Evolutionary conservation across 495 filamentous ascomycete species (phyloP), one percentile per base, ranked within the genome.

Genomic region (Rostrohypoxylon terebratum): DNA sequence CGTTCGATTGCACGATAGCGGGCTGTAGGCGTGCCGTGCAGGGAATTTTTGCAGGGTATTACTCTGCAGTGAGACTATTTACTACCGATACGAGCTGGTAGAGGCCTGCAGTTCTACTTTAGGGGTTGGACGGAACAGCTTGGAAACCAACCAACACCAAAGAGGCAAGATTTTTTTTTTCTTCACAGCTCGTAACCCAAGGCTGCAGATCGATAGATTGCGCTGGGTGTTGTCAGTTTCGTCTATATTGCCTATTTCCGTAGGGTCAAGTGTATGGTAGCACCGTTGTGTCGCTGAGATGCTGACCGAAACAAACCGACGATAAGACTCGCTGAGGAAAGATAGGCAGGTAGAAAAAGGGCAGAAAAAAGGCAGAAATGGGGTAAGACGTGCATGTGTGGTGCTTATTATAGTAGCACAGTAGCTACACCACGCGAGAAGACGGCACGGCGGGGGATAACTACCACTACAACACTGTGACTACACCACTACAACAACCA

Each of bases 371-470:
- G 7, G 3, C 8, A 20, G 18, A 25, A 25, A 23, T 13, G 21
- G 20, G 16, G 21, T 50, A 20, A 50, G 20, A 28, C 21, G 23
- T 28, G 48, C 23, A 53, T 13, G 9, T 1, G 8, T 31, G 51
- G 31, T 55, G 21, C 38, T 42, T 73, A 73, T 73, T 68, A 64
- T 73, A 73, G 70, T 68, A 68, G 60, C 60, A 64, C 69, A 73
- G 70, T 68, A 68, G 60, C 60, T 21, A 10, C 18, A 23, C 25
- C 31, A 48, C 66, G 42, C 23, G 4, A 64, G 23, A 25, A 10
- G n/a, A 55, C n/a, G 51, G 51, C 51, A 25, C 28, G 51, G 51
- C n/a, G 16, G 5, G 28, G 28, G 23, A 28, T 44, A 40, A 23
- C 45, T 5, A 28, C 28, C 28, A 28, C 28, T 28, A 28, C 3